Conservation (phyloP, 345 rosid genomes). For the Eucalyptus victrix region DNA sequence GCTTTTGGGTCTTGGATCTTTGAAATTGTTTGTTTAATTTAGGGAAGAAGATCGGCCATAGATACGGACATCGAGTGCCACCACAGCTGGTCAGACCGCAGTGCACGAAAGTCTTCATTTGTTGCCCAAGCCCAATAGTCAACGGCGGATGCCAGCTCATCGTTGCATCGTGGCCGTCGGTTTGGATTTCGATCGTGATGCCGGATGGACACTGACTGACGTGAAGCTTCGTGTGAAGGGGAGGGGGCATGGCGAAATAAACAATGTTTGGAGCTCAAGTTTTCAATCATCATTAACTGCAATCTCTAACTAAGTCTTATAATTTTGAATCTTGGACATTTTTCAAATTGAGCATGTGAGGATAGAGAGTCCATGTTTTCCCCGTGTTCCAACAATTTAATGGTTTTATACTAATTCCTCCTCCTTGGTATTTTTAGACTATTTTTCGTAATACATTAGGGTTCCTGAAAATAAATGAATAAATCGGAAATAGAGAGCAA, state of each 20-base stretch:
- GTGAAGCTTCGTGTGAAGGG: not conserved
- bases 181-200: not conserved
- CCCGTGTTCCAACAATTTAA: not conserved
- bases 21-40: not conserved
- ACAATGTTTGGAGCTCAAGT: not conserved
- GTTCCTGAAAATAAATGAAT: not conserved
- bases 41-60: not conserved
- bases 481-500: not conserved
- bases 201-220: not conserved
- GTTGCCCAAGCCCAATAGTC: not conserved
- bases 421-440: not conserved
- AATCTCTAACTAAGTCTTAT: not conserved
- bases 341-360: not conserved
- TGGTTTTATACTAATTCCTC: not conserved
- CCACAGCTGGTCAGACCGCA: not conserved
- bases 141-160: not conserved
- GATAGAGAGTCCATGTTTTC: not conserved
- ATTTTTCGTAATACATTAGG: not conserved
- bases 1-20: not conserved
- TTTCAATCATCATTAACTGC: not conserved
- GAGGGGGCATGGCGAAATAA: not conserved
- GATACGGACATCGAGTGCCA: not conserved
- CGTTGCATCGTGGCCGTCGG: not conserved
- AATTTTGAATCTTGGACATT: not conserved
- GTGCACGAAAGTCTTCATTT: not conserved